Conservation (phyloP, 257 asterid genomes). For the Coffea canephora region DNA sequence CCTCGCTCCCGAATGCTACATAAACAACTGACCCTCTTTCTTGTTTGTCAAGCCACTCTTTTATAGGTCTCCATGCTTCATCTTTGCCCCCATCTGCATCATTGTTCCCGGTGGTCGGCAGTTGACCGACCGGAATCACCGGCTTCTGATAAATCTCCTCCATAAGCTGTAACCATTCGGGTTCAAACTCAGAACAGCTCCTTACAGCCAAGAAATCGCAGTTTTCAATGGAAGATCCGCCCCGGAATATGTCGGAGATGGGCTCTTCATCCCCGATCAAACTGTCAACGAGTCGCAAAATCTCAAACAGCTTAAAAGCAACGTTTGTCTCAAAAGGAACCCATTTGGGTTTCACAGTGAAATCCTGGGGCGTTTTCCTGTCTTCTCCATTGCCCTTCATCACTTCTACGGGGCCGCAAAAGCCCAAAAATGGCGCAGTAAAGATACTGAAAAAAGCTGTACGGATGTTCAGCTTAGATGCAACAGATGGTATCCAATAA, state of each 20-base stretch:
- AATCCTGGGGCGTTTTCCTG: slow-evolving; percentile 30
- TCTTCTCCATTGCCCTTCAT: slow-evolving; percentile 8
- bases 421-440: slow-evolving; percentile 11
- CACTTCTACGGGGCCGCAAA: slow-evolving; percentile 13
- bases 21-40: slow-evolving; percentile 28
- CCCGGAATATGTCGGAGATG: slow-evolving; percentile 12
- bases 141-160: slow-evolving; percentile 23
- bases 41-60: slow-evolving; percentile 32
- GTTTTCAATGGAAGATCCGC: neutral
- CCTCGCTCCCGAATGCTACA: slow-evolving; percentile 41
- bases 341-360: slow-evolving; percentile 27
- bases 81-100: neutral
- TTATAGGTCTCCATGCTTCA: slow-evolving; percentile 15
- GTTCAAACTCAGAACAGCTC: slow-evolving; percentile 31
- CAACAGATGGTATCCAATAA: slow-evolving; percentile 30
- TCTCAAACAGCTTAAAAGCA: slow-evolving; percentile 19
- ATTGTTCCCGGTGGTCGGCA: slow-evolving; percentile 12
- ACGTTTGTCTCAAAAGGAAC: slow-evolving; percentile 28
- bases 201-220: slow-evolving; percentile 19
- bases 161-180: slow-evolving; percentile 27
- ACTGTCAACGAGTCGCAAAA: neutral
- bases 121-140: slow-evolving; percentile 27
- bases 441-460: slow-evolving; percentile 16
- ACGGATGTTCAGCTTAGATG: slow-evolving; percentile 11
- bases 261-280: slow-evolving; percentile 2